Evolutionary conservation across 768 basidiomycete species (phyloP).

Genomic region (Termitomyces sp.): DNA sequence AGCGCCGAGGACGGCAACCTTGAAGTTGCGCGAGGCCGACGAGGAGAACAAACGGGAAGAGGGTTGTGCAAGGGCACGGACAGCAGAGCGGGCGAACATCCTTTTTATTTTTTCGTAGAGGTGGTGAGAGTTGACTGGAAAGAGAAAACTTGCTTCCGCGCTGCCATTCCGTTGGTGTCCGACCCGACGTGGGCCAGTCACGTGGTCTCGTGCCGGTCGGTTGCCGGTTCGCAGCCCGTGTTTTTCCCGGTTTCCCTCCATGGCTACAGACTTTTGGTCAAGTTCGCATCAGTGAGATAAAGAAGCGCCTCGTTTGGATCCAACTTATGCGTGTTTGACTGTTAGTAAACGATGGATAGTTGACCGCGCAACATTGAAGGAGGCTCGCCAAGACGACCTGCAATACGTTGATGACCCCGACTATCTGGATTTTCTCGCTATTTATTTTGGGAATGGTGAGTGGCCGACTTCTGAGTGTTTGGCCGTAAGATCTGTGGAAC

Average conservation of each 20-base stretch:
- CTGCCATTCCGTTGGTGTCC: conserved; percentile 10
- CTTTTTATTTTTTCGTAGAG: conserved; percentile 16
- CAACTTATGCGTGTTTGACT: conserved; percentile 12
- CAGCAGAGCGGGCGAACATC: conserved; percentile 68
- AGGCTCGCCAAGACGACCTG: conserved; percentile 74
- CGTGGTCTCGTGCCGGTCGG: background rate
- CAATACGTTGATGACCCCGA: conserved; percentile 77
- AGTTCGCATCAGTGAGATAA: conserved; percentile 79
- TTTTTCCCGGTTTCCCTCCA: conserved; percentile 21
- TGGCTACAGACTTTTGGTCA: conserved; percentile 91
- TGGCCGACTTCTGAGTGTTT: background rate
- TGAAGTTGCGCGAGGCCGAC: conserved; percentile 63
- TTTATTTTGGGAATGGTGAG: conserved; percentile 85
- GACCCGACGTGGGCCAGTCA: background rate
- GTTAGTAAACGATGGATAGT: conserved; percentile 88
- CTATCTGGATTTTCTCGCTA: conserved; percentile 71
- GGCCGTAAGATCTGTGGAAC: background rate
- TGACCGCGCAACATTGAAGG: conserved; percentile 67
- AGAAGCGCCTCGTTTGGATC: conserved; percentile 17
- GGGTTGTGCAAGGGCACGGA: conserved; percentile 48
- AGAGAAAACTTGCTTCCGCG: conserved; percentile 10
- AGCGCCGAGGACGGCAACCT: conserved; percentile 96
- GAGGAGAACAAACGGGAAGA: conserved; percentile 73
- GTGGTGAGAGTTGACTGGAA: conserved; percentile 15
- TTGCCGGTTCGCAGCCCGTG: background rate